Conservation (phyloP, 768 basidiomycete species). For the Favolaschia claudopus region DNA sequence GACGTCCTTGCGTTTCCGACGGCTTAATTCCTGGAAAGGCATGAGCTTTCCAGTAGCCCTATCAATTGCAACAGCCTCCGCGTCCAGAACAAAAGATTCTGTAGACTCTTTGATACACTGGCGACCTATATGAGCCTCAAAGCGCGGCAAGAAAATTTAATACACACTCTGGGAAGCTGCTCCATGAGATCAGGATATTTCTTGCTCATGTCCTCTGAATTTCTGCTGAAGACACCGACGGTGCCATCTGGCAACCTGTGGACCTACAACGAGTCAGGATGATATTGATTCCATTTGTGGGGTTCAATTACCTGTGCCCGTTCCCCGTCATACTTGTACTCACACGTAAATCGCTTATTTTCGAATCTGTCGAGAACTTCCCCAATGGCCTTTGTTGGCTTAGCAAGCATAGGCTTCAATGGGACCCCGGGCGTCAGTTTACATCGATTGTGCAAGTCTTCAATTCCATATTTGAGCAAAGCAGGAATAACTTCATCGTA, state of each 20-base stretch:
- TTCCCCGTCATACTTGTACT: constrained; percentile 99
- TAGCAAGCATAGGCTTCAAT: constrained; percentile 98
- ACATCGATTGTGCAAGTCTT: constrained; percentile 73
- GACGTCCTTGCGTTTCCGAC: constrained; percentile 96
- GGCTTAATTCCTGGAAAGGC: constrained; percentile 98
- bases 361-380: constrained; percentile 98
- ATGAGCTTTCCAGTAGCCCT: constrained; percentile 82
- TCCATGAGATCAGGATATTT: constrained; percentile 99
- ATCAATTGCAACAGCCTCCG: constrained; percentile 97
- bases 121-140: not conserved
- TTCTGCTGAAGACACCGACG: constrained; percentile 93
- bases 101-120: constrained; percentile 88
- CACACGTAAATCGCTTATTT: constrained; percentile 94
- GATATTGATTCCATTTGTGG: not conserved
- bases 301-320: constrained; percentile 76
- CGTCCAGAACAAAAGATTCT: constrained; percentile 92
- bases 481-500: constrained; percentile 95
- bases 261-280: constrained; percentile 53
- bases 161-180: constrained; percentile 81
- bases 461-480: constrained; percentile 80
- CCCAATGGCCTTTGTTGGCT: constrained; percentile 98
- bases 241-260: constrained; percentile 85
- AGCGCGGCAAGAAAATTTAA: not conserved
- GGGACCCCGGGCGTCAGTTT: constrained; percentile 96
- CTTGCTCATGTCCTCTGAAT: constrained; percentile 99